Base-by-base conservation (phyloP, 805 yeast species). In the Candida easanensis region DNA sequence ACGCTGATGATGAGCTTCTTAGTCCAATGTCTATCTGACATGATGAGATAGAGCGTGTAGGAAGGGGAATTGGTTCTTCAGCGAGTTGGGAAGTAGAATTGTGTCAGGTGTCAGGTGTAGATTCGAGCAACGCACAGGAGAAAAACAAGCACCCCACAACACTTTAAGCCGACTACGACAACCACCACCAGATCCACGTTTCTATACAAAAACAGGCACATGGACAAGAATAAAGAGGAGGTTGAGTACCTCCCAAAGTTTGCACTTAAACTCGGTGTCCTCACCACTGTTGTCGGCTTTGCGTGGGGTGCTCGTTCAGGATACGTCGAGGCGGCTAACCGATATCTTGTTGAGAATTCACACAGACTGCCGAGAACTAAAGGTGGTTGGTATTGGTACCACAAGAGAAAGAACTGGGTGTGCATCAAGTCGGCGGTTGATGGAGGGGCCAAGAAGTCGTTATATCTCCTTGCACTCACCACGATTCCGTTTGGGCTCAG, bases 341-440 rank as follows among this genome's bases (percentile, higher is more conserved):
- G 79, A 33, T 88, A 76, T 53, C 67, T 88, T 36, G 88, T 90
- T 2, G 87, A 85, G 52, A 88, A 88, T 56, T 84, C 93, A 13
- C 96, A 88, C 58, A 61, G 96, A 40, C 65, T 88, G 44, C 96
- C 96, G 7, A 71, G 63, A 18, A 79, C 83, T 0, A 82, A 79
- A 41, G 89, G 88, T 17, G 93, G 91, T 0, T 88, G 96, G 96
- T 88, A 84, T 57, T 84, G 82, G 59, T 88, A 88, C 63, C 93
- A 88, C 63, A 87, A 84, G 63, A 73, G 88, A 49, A 88, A 86
- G 66, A 84, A 85, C 62, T 84, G 85, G 61, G 84, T 83, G 23
- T 78, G 87, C 63, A 62, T 84, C 27, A 69, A 75, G 44, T 68
- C 69, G 21, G 87, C 86, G 1, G 63, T 78, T 49, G 66, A 65